Evolutionary conservation across 2,329 filamentous ascomycete genomes (phyloP), one percentile per base, ranked within the genome.

Genomic region (Biscogniauxia mediterranea): DNA sequence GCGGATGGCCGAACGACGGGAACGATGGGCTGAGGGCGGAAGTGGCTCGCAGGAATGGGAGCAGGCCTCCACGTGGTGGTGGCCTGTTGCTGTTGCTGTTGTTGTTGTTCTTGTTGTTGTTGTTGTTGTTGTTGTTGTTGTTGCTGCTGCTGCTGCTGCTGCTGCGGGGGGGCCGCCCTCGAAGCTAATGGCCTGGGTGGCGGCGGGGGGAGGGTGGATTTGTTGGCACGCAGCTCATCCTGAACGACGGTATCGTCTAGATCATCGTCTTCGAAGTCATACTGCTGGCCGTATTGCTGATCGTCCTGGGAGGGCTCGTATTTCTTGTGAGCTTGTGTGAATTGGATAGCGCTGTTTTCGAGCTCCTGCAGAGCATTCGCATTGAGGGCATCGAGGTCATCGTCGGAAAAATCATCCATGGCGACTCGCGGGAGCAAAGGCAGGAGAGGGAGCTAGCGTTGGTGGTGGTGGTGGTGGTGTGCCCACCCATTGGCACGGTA

Each of bases 321-420:
- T 65, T 58, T 69, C 57, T 70, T 71, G 52, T 76, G 78, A 38
- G 77, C 79, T 66, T 87, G 85, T 4, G 86, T 89, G 66, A 81
- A 81, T 66, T 83, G 83, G 65, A 89, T 85, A 49, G 87, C 87
- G 69, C 83, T 82, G 68, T 83, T 82, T 70, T 90, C 87, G 64
- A 90, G 83, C 70, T 88, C 85, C 67, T 85, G 80, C 3, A 89
- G 76, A 54, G 79, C 79, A 64, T 82, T 81, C 64, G 82, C 79
- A 65, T 86, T 83, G 51, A 89, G 76, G 50, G 83, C 79, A 72
- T 89, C 85, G 67, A 90, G 79, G 62, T 81, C 85, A 70, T 88
- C 86, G 71, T 89, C 87, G 61, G 81, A 85, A 71, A 86, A 89
- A 63, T 85, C 83, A 76, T 87, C 85, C 76, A 73, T 75, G 59